Evolutionary conservation across 106 monocot genomes (phyloP).

Genomic region (Hemerocallis citrina): DNA sequence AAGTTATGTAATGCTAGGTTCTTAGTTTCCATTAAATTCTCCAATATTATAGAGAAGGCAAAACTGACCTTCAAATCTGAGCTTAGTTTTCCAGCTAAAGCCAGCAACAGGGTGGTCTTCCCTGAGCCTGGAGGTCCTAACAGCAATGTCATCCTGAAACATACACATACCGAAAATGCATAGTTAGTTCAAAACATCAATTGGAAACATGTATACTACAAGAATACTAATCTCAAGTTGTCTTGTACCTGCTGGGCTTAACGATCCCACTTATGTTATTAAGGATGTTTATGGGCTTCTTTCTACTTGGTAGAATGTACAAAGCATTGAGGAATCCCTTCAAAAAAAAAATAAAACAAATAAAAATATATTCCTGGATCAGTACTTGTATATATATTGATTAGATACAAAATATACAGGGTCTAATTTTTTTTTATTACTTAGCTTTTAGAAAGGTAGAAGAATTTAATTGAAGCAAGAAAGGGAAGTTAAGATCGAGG

Average conservation of each 20-base stretch:
- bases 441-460: no score
- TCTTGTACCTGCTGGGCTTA: constrained; percentile 24
- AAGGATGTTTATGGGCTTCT: constrained; percentile 14
- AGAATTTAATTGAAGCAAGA: no score
- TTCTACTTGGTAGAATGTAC: constrained; percentile 22
- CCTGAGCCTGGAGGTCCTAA: constrained; percentile 42
- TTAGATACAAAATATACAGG: background rate
- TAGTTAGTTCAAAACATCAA: no score
- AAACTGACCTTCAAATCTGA: constrained; percentile 20
- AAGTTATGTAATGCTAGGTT: background rate
- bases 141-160: constrained; percentile 34
- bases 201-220: no score
- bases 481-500: no score
- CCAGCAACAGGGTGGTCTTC: constrained; percentile 31
- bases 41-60: no score
- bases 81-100: constrained; percentile 31
- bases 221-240: background rate
- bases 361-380: no score
- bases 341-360: no score
- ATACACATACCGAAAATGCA: background rate
- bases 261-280: constrained; percentile 24
- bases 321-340: constrained; percentile 6
- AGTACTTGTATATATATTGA: no score
- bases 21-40: background rate
- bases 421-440: background rate